Evolutionary conservation across 1,284 basidiomycete species (phyloP).

Genomic region (Anthracocystis walkeri): DNA sequence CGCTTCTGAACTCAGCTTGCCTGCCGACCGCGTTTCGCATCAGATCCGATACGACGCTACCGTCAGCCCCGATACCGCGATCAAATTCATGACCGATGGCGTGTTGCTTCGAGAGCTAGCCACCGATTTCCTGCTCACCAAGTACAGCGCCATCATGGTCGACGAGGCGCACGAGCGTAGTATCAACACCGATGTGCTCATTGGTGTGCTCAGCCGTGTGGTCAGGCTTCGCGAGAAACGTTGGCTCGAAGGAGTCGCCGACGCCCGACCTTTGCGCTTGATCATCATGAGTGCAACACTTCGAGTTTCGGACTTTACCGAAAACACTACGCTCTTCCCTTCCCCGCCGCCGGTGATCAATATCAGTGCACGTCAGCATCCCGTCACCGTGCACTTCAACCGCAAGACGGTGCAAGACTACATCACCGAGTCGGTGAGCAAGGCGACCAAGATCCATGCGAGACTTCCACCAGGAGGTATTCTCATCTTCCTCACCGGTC

Average conservation of each 20-base stretch:
- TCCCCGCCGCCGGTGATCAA: conserved; percentile 88
- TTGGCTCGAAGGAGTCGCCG: conserved; percentile 58
- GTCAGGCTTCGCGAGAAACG: conserved; percentile 79
- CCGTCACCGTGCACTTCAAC: conserved; percentile 94
- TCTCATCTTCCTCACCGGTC: conserved; percentile 82
- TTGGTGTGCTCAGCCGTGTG: conserved; percentile 93
- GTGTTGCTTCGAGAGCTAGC: conserved; percentile 92
- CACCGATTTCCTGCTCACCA: conserved; percentile 86
- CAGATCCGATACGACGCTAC: conserved; percentile 98
- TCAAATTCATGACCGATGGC: conserved; percentile 99
- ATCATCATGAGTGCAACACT: conserved; percentile 99
- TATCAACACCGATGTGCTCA: conserved; percentile 97
- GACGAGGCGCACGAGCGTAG: conserved; percentile 99
- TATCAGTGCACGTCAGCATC: conserved; percentile 90
- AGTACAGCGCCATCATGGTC: conserved; percentile 88
- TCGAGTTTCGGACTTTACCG: conserved; percentile 90
- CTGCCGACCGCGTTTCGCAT: conserved; percentile 86
- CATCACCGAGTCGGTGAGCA: conserved; percentile 88
- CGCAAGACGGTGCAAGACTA: conserved; percentile 88
- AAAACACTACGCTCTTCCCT: conserved; percentile 85
- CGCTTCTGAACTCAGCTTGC: conserved; percentile 84
- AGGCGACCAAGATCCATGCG: conserved; percentile 83
- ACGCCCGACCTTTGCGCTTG: conserved; percentile 82
- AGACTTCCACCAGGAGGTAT: conserved; percentile 79
- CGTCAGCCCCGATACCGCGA: conserved; percentile 85